Evolutionary conservation across 306 rosid genomes (phyloP), one percentile per base, ranked within the genome.

Genomic region (Vigna trinervia): DNA sequence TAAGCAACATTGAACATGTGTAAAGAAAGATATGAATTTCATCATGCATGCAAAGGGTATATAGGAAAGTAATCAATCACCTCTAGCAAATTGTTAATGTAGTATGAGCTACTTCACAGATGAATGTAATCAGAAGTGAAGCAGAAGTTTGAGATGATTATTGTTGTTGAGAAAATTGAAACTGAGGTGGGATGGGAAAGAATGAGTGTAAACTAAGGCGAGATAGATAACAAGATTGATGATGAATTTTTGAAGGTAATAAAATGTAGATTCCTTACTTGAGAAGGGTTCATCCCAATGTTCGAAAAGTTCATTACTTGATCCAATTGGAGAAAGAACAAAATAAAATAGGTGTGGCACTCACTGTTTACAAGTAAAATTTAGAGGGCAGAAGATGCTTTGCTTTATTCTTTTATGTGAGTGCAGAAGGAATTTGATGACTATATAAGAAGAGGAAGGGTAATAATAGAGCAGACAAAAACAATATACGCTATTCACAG

Each of bases 201-300:
- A 81, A 65, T 75, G 66, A 64, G 4, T 8, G n/a, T 61, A 73
- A 78, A 58, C 72, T 50, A 72, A 76, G 73, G 58, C 58, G 10
- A 23, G 30, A 22, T 17, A 67, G 28, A 58, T 59, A 78, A 71
- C 14, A 77, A 73, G 80, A 59, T 72, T 86, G 70, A 14, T 65
- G 51, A 56, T 69, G 34, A 78, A 78, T 43, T 46, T 62, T 54
- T 66, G 72, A 69, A 72, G 69, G 7, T 68, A 74, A 50, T 64
- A 1, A 80, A 80, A 69, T 77, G 53, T 46, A 82, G 89, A 92
- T 87, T 87, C 92, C 81, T 90, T 87, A 20, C 93, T 83, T 89
- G 68, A 36, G 84, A 70, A 28, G 78, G 68, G 91, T 80, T 79
- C 51, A 47, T 64, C 76, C 50, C 56, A 73, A 79, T 78, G 70